Evolutionary conservation across 495 filamentous ascomycete genomes (phyloP), one percentile per base, ranked within the genome.

Genomic region (Elasticomyces elasticus): DNA sequence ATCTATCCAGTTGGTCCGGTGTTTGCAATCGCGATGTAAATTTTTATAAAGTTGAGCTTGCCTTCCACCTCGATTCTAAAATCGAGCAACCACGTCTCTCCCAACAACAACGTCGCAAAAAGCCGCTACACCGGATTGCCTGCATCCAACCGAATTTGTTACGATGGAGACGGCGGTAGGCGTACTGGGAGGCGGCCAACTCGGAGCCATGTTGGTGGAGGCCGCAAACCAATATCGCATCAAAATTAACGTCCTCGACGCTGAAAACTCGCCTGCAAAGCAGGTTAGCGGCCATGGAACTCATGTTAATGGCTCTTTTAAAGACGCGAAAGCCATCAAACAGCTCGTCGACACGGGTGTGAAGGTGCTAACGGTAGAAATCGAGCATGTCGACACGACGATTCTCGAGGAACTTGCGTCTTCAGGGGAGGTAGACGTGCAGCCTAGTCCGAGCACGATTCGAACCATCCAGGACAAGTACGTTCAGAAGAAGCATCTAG

Each of bases 401-500:
- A 85, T 89, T n/a, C 76, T 97, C 27, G 87, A 95, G 66, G 84
- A 94, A 54, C 77, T 95, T 40, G 79, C 82, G 13, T 76, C 50
- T 72, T 69, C 70, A 30, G n/a, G n/a, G n/a, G n/a, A n/a, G n/a
- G 60, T 80, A 0, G 68, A 76, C 19, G 77, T 94, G n/a, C 85
- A 95, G 64, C 92, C 92, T 19, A 86, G 81, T 52, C 95, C 87
- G 87, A 77, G 78, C 69, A 94, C 92, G 9, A 81, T 97, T 52
- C 81, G 87, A 20, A 83, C 82, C 24, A 96, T 98, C 56, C 94
- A 98, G 75, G 91, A 98, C 74, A 98, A 98, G 71, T 97, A 80
- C 68, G 72, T 80, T 64, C 92, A 98, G 71, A 96, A 98, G 70
- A 77, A 85, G 62, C 83, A 92, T 63, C 74, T 97, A 54, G 70